Conservation (phyloP, 177 flowering plant genomes). For the Tripterygium wilfordii region DNA sequence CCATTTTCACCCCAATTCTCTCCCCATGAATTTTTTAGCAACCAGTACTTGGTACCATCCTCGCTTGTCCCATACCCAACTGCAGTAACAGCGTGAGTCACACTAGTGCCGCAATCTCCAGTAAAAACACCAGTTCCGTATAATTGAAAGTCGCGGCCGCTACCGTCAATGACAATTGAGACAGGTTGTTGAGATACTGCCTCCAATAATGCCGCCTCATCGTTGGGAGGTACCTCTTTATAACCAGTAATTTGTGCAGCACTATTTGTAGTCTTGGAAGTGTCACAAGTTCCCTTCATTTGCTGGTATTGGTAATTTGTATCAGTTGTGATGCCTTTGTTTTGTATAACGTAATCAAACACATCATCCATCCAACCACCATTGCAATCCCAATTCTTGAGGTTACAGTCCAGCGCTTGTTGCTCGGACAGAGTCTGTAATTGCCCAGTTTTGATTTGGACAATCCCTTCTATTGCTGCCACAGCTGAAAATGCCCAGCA, state of each 20-base stretch:
- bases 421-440: conserved; percentile 39
- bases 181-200: conserved; percentile 43
- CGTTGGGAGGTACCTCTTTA: conserved; percentile 31
- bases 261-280: not conserved
- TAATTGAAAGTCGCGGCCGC: conserved; percentile 19
- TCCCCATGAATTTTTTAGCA: conserved; percentile 43
- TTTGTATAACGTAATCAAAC: conserved; percentile 27
- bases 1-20: conserved; percentile 31
- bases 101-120: conserved; percentile 22
- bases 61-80: conserved; percentile 37
- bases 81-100: conserved; percentile 32
- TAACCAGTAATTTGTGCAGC: conserved; percentile 26
- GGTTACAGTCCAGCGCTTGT: conserved; percentile 36
- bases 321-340: conserved; percentile 30
- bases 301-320: conserved; percentile 29
- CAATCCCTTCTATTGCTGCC: conserved; percentile 30
- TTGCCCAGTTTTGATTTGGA: conserved; percentile 23
- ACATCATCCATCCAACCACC: conserved; percentile 39
- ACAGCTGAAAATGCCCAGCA: conserved; percentile 45
- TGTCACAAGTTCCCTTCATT: conserved; percentile 20
- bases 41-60: conserved; percentile 38
- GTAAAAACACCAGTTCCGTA: conserved; percentile 35
- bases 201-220: conserved; percentile 23
- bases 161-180: conserved; percentile 38
- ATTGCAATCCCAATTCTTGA: conserved; percentile 26